These are phyloP conservation scores for Pleomassaria siparia DNA, from an alignment of 2,329 filamentous ascomycete species.

Conservation along the genomic window DNA sequence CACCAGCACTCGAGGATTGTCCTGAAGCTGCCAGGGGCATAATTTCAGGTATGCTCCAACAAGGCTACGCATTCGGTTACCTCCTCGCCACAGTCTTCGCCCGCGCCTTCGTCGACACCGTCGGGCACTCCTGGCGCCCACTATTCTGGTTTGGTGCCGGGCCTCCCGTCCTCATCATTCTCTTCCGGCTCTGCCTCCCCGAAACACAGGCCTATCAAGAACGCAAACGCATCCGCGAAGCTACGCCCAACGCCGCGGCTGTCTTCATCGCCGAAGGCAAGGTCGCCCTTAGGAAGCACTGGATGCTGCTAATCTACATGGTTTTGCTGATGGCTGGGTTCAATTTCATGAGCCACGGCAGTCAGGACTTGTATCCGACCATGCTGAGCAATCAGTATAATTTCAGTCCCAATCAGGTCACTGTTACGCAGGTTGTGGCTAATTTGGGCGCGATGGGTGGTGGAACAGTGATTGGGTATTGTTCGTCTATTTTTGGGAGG, in stretches of 20 bases:
- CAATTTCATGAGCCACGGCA: constrained; percentile 87
- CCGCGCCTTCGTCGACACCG: constrained; percentile 70
- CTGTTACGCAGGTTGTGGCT: constrained; percentile 53
- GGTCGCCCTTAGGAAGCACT: constrained; percentile 76
- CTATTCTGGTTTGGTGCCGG: constrained; percentile 88
- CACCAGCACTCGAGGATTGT: constrained; percentile 61
- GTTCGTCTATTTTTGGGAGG: constrained; percentile 49
- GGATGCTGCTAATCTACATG: constrained; percentile 77
- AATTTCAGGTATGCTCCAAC: constrained; percentile 63
- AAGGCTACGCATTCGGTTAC: constrained; percentile 66
- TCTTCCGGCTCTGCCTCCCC: constrained; percentile 73
- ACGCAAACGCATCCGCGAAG: constrained; percentile 64
- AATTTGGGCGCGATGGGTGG: constrained; percentile 54
- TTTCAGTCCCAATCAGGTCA: constrained; percentile 53
- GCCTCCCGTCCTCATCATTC: constrained; percentile 77
- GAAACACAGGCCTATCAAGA: constrained; percentile 75
- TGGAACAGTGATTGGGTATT: constrained; percentile 50
- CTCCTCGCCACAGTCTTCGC: constrained; percentile 61
- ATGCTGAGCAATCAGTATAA: constrained; percentile 61
- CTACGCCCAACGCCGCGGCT: constrained; percentile 59
- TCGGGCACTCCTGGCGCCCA: constrained; percentile 77
- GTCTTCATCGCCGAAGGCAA: constrained; percentile 77
- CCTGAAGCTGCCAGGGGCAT: constrained; percentile 60
- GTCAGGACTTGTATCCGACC: constrained; percentile 65
- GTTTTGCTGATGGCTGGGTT: constrained; percentile 88